Evolutionary conservation across 805 yeast species (phyloP).

Genomic region (Teunomyces tritomae): DNA sequence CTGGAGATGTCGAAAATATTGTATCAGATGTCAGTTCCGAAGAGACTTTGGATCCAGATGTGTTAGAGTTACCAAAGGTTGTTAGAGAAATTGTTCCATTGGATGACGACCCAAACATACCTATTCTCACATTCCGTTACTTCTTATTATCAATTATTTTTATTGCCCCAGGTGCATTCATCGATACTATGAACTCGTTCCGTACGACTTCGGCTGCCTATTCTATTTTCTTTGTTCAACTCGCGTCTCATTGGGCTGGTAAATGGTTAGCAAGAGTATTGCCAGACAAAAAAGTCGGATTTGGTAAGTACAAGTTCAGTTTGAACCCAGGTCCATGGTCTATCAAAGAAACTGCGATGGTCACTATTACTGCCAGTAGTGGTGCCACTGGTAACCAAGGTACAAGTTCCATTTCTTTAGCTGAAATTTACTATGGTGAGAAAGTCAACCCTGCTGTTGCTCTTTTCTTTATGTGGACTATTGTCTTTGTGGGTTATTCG

Average conservation of each 20-base stretch:
- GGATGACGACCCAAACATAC: conserved; percentile 37
- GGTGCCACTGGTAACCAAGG: conserved; percentile 54
- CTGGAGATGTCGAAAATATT: conserved; percentile 7
- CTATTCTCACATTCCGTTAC: conserved; percentile 37
- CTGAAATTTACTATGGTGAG: conserved; percentile 42
- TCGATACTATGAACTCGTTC: conserved; percentile 40
- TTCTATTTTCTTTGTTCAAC: conserved; percentile 51
- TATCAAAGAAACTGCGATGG: conserved; percentile 51
- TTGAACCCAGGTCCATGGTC: conserved; percentile 58
- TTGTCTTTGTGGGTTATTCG: conserved; percentile 52
- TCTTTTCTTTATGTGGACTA: conserved; percentile 48
- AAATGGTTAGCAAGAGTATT: conserved; percentile 41
- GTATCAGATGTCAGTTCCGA: conserved; percentile 4
- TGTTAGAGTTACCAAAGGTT: conserved; percentile 27
- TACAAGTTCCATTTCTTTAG: conserved; percentile 47
- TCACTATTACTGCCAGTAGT: conserved; percentile 50
- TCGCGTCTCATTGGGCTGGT: conserved; percentile 47
- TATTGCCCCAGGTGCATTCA: conserved; percentile 42
- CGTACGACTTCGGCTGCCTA: conserved; percentile 50
- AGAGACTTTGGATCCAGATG: conserved; percentile 14
- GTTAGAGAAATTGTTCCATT: conserved; percentile 38
- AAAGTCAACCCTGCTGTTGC: conserved; percentile 37
- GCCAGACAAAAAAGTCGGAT: conserved; percentile 28
- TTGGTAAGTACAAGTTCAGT: conserved; percentile 25
- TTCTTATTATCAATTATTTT: conserved; percentile 32